Base-by-base conservation (phyloP, 192 early-diverging fungal species). In the Phycomyces blakesleeanus region DNA sequence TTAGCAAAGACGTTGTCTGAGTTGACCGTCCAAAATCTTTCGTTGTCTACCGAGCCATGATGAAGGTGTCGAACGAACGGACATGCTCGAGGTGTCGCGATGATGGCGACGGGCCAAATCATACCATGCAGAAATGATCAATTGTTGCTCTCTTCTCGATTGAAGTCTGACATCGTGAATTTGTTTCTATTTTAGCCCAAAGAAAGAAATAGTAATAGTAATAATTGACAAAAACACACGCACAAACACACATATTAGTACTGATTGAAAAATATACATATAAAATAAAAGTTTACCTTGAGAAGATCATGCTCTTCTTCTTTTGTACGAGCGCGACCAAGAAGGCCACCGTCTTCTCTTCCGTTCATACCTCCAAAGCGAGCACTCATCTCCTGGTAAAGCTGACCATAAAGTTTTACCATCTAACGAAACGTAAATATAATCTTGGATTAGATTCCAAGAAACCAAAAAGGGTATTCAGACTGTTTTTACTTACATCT, bases 41-140 rank as follows among this genome's bases (percentile, higher is more conserved):
- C 89, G 74, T 62, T 91, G 89, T 73, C 88, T 85, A 27, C 79
- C 85, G 24, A 91, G 75, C 89, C 89, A 89, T 26, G 85, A 87
- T 22, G 78, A 76, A 15, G 86, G 85, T 5, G 78, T 72, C 70
- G 75, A 72, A 47, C 79, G 74, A 59, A 63, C 78, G 26, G 75
- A 79, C 59, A 81, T 75, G 66, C 78, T 85, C 60, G 66, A 52
- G 18, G 27, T 61, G 42, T 73, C 71, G n/a, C 61, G 59, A 47
- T 67, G 71, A 16, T 61, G 54, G n/a, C 75, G 81, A 27, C 63
- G 64, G 5, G 67, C 71, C 37, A 84, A 66, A 59, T 87, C 80
- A 58, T 87, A 82, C 87, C 86, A 97, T 20, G 95, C 93, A 18
- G 90, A 91, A 38, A 88, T 78, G 64, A 97, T 89, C 62, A 93